Evolutionary conservation across 2,329 filamentous ascomycete species (phyloP).

Genomic region (Colletotrichum magnum): DNA sequence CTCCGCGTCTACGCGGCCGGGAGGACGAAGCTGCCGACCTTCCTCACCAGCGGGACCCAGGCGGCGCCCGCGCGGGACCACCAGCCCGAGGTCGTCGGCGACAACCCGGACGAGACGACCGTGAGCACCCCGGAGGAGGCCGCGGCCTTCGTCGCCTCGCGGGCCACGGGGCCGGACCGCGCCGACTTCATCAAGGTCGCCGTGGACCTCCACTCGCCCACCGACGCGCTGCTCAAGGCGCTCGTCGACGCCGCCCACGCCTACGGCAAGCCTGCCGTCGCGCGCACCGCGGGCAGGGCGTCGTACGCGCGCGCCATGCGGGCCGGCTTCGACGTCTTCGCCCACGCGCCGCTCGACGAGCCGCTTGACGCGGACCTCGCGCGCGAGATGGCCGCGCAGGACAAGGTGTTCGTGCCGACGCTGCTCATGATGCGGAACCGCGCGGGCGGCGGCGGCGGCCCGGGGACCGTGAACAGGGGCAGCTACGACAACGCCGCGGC

Average conservation of each 20-base stretch:
- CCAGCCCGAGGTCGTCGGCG: constrained; percentile 6
- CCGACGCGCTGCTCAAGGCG: constrained; percentile 43
- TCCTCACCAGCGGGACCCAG: constrained; percentile 19
- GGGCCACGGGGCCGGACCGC: constrained; percentile 25
- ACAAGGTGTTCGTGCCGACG: constrained; percentile 47
- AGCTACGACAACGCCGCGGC: constrained; percentile 45
- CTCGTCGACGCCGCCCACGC: constrained; percentile 44
- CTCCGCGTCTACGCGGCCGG: constrained; percentile 29
- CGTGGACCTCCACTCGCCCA: constrained; percentile 42
- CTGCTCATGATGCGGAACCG: constrained; percentile 42
- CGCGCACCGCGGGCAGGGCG: constrained; percentile 45
- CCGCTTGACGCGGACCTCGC: constrained; percentile 43
- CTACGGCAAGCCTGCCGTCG: constrained; percentile 45
- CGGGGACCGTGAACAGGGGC: constrained; percentile 8
- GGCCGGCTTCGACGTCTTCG: constrained; percentile 48
- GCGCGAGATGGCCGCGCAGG: constrained; percentile 38
- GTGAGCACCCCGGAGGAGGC: constrained; percentile 19
- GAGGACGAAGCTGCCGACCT: constrained; percentile 8
- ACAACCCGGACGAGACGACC: constrained; percentile 7
- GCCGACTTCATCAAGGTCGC: constrained; percentile 49
- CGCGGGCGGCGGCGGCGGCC: background rate
- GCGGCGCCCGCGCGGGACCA: background rate
- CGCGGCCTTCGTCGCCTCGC: constrained; percentile 3
- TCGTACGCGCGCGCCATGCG: constrained; percentile 46
- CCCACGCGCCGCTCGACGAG: constrained; percentile 47